Percentiles rank a stretch among this genome's conserved stretches.
phyloP scores from a whole-genome alignment of 2,329 filamentous ascomycete species.

The Colletotrichum trifolii region DNA sequence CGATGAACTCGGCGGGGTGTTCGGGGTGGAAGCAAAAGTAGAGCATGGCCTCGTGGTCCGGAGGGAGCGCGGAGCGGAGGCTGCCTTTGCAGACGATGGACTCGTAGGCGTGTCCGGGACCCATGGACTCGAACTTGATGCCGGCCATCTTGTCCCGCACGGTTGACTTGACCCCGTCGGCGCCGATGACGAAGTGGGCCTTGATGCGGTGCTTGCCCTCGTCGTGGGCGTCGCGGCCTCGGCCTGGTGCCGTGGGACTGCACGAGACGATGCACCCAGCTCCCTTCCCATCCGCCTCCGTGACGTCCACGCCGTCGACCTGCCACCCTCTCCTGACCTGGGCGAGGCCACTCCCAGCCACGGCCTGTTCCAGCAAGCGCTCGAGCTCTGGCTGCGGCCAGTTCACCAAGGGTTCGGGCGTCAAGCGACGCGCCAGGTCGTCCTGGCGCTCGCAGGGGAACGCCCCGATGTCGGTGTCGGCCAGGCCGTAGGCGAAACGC shows the following conservation, averaged over 20 bases:
- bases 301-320: constrained; percentile 14
- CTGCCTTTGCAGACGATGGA: constrained; percentile 25
- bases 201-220: not conserved
- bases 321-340: constrained; percentile 27
- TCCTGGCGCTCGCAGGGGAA: constrained; percentile 35
- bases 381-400: constrained; percentile 29
- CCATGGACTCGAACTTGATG: constrained; percentile 21
- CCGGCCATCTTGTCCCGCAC: constrained; percentile 20
- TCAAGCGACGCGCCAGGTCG: constrained; percentile 17
- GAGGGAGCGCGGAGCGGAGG: constrained; percentile 24
- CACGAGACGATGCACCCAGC: constrained; percentile 27
- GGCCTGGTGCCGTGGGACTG: not conserved
- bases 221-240: not conserved
- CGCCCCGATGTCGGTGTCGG: constrained; percentile 27
- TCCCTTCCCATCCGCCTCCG: not conserved
- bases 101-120: constrained; percentile 24
- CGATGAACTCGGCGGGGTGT: constrained; percentile 28
- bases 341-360: constrained; percentile 1
- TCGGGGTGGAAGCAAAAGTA: constrained; percentile 33
- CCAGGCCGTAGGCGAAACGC: constrained; percentile 30
- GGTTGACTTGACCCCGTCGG: constrained; percentile 25
- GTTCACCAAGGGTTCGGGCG: constrained; percentile 32
- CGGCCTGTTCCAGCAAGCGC: constrained; percentile 16
- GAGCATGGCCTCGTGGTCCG: constrained; percentile 28
- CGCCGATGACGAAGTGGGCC: constrained; percentile 29